These are phyloP conservation scores for Phyllosticta citriasiana DNA, from an alignment of 2,329 filamentous ascomycete genomes.

Conservation along the genomic window DNA sequence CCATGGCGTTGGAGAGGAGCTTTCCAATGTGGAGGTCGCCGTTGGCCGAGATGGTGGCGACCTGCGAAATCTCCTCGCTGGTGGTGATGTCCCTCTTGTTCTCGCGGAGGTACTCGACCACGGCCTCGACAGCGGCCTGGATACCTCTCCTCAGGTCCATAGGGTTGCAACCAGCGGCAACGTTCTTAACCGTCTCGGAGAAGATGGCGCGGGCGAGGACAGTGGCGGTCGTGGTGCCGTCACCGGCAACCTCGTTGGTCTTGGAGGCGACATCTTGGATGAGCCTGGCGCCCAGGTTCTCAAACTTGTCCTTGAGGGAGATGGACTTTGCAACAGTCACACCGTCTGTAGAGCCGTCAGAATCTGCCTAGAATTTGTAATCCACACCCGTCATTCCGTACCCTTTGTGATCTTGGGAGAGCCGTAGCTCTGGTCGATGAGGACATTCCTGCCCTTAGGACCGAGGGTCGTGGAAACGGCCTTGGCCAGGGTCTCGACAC, in stretches of 20 bases:
- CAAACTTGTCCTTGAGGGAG: slow-evolving; percentile 94
- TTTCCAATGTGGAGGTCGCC: slow-evolving; percentile 90
- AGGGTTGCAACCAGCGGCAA: slow-evolving; percentile 97
- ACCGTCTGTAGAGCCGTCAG: slow-evolving; percentile 31
- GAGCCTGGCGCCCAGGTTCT: slow-evolving; percentile 94
- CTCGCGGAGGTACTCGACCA: slow-evolving; percentile 85
- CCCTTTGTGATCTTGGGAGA: slow-evolving; percentile 99
- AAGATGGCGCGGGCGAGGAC: slow-evolving; percentile 97
- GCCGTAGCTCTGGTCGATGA: slow-evolving; percentile 97
- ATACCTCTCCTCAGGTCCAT: slow-evolving; percentile 98
- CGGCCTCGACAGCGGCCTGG: slow-evolving; percentile 89
- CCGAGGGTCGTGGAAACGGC: slow-evolving; percentile 93
- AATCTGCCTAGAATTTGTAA: slow-evolving; percentile 14
- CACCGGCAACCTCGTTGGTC: slow-evolving; percentile 98
- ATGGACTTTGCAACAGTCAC: slow-evolving; percentile 62
- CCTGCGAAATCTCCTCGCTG: slow-evolving; percentile 92
- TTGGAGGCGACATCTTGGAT: slow-evolving; percentile 98
- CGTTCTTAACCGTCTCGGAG: slow-evolving; percentile 99
- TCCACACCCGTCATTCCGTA: slow-evolving; percentile 34
- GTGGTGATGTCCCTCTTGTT: slow-evolving; percentile 99
- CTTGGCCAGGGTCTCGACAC: slow-evolving; percentile 94
- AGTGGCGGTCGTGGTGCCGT: slow-evolving; percentile 95
- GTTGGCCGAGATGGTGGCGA: slow-evolving; percentile 96
- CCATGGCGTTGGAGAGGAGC: slow-evolving; percentile 96
- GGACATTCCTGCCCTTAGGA: slow-evolving; percentile 94